Percentiles rank a stretch among this genome's conserved stretches.
Evolutionary conservation across 352 stramenopile species (phyloP).

Genomic region (Globisporangium emineosum): DNA sequence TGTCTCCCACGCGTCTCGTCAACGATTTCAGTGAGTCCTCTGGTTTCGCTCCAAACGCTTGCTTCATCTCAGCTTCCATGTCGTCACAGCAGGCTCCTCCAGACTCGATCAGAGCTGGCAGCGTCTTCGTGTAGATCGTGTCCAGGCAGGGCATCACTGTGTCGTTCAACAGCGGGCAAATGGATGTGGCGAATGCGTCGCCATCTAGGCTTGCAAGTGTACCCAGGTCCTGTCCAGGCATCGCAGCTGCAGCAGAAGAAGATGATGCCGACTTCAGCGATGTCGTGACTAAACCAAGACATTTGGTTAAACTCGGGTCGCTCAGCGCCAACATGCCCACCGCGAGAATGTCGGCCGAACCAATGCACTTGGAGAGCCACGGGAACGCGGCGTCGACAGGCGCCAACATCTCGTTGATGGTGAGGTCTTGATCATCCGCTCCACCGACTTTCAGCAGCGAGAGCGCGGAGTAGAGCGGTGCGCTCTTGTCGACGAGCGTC

Average conservation of each 20-base stretch:
- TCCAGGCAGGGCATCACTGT: constrained; percentile 35
- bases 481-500: constrained; percentile 18
- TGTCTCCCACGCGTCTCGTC: constrained; percentile 22
- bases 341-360: constrained; percentile 26
- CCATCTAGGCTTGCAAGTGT: constrained; percentile 5
- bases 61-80: constrained; percentile 25
- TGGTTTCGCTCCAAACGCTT: constrained; percentile 24
- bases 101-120: constrained; percentile 24
- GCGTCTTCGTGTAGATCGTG: constrained; percentile 24
- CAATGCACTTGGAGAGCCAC: constrained; percentile 38
- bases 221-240: background rate
- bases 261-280: background rate
- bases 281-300: constrained; percentile 19
- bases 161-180: constrained; percentile 32
- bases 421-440: constrained; percentile 21
- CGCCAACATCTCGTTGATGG: constrained; percentile 27
- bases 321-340: constrained; percentile 24
- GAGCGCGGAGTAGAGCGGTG: constrained; percentile 22
- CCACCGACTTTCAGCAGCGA: constrained; percentile 17
- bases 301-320: constrained; percentile 24
- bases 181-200: constrained; percentile 15
- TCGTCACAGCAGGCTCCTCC: constrained; percentile 32
- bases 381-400: constrained; percentile 30
- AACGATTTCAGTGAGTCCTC: constrained; percentile 20
- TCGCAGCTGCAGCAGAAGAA: background rate